These are phyloP conservation scores for Sclerotiophoma versabilis DNA, from an alignment of 2,329 filamentous ascomycete genomes.

Conservation along the genomic window DNA sequence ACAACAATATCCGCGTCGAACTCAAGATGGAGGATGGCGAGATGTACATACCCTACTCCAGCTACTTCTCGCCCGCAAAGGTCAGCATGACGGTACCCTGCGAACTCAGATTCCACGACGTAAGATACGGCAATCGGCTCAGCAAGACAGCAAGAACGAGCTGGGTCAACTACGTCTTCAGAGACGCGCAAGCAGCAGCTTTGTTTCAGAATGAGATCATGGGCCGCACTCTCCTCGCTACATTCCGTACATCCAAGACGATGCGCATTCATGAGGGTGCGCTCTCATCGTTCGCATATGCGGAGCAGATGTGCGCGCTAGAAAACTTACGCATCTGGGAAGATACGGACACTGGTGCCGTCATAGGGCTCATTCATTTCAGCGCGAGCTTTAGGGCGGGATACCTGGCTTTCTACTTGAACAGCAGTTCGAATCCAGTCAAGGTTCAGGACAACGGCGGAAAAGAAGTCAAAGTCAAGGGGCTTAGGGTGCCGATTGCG, in stretches of 20 bases:
- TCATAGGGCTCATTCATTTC: constrained; percentile 56
- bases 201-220: constrained; percentile 57
- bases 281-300: constrained; percentile 51
- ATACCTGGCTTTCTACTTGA: constrained; percentile 56
- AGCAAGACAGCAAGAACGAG: constrained; percentile 49
- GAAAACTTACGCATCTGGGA: constrained; percentile 58
- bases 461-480: constrained; percentile 52
- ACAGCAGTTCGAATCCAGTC: constrained; percentile 47
- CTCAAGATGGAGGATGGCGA: constrained; percentile 52
- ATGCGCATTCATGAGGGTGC: constrained; percentile 55
- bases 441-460: constrained; percentile 51
- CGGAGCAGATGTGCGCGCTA: constrained; percentile 58
- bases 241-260: constrained; percentile 54
- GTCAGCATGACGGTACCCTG: constrained; percentile 51
- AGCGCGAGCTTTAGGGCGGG: constrained; percentile 53
- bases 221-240: constrained; percentile 53
- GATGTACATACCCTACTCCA: constrained; percentile 55
- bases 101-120: constrained; percentile 51
- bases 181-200: constrained; percentile 39
- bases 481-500: constrained; percentile 48
- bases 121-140: constrained; percentile 43
- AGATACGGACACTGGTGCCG: constrained; percentile 52
- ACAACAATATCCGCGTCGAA: constrained; percentile 52
- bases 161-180: constrained; percentile 57
- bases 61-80: constrained; percentile 55